Evolutionary conservation across 176 grass and related monocot genomes (phyloP).

Genomic region (Areca catechu): DNA sequence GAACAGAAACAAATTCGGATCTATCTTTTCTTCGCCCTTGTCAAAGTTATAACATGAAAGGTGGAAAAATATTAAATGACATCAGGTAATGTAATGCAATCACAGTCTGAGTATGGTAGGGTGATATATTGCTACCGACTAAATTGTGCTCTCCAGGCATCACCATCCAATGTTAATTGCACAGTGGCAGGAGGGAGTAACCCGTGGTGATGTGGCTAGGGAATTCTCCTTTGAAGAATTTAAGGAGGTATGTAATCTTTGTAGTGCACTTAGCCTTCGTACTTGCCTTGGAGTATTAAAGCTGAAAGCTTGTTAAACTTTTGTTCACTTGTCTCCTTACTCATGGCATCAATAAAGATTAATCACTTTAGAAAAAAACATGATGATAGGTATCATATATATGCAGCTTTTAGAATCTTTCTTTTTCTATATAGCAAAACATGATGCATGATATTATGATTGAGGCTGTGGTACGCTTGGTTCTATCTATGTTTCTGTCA

Average conservation of each 20-base stretch:
- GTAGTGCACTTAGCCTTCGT: neutral
- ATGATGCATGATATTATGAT: no score
- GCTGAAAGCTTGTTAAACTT: no score
- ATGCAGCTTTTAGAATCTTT: no score
- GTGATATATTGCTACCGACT: neutral
- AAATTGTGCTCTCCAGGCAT: slow-evolving; percentile 37
- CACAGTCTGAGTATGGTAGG: no score
- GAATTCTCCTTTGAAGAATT: slow-evolving; percentile 77
- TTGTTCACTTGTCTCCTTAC: no score
- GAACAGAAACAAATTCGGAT: slow-evolving; percentile 46
- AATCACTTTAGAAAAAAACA: no score
- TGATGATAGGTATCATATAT: no score
- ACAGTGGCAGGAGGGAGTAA: slow-evolving; percentile 91
- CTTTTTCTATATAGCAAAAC: no score
- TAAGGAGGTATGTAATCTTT: slow-evolving; percentile 40
- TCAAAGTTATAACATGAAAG: slow-evolving; percentile 88
- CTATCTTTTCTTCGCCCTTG: slow-evolving; percentile 50
- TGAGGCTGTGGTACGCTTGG: no score
- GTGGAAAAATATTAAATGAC: slow-evolving; percentile 48
- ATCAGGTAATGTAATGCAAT: slow-evolving; percentile 41
- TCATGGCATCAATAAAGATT: no score
- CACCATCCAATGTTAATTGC: slow-evolving; percentile 81
- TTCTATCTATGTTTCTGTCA: no score
- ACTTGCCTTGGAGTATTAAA: no score
- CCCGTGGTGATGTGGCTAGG: slow-evolving; percentile 54